Evolutionary conservation across 257 asterid species (phyloP).

Genomic region (Gentiana straminea): DNA sequence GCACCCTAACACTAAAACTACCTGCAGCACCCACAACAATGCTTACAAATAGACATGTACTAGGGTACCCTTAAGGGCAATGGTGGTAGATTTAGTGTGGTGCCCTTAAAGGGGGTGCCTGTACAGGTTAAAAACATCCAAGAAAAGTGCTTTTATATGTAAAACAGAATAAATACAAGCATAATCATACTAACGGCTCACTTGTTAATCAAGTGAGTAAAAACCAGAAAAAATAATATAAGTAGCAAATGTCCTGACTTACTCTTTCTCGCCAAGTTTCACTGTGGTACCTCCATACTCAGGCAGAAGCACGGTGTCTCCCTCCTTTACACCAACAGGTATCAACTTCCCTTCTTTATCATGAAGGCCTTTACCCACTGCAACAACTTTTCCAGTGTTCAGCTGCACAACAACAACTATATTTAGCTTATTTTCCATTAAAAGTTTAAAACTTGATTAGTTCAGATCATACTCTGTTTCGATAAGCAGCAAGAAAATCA

Average conservation of each 20-base stretch:
- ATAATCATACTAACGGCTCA: background rate
- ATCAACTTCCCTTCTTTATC: slow-evolving; percentile 47
- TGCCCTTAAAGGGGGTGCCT: too few species aligned
- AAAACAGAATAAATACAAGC: background rate
- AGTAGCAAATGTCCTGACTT: slow-evolving; percentile 8
- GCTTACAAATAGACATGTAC: too few species aligned
- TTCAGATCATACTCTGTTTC: too few species aligned
- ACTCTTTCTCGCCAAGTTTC: slow-evolving; percentile 87
- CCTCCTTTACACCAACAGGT: slow-evolving; percentile 82
- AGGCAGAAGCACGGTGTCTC: slow-evolving; percentile 83
- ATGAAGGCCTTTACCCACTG: slow-evolving; percentile 67
- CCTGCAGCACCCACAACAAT: too few species aligned
- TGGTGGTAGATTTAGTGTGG: too few species aligned
- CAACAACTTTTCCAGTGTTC: slow-evolving; percentile 78
- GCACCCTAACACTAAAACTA: too few species aligned
- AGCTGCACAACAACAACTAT: slow-evolving; percentile 30
- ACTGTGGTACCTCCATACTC: slow-evolving; percentile 90
- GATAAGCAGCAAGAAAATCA: background rate
- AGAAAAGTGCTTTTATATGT: too few species aligned
- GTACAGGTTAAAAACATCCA: too few species aligned
- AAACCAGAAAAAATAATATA: background rate
- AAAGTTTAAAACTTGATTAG: too few species aligned
- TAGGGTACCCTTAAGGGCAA: too few species aligned
- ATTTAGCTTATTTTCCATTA: too few species aligned
- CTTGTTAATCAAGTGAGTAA: background rate